Base-by-base conservation (phyloP, 1,284 basidiomycete species). In the Rhodotorula sp. region DNA sequence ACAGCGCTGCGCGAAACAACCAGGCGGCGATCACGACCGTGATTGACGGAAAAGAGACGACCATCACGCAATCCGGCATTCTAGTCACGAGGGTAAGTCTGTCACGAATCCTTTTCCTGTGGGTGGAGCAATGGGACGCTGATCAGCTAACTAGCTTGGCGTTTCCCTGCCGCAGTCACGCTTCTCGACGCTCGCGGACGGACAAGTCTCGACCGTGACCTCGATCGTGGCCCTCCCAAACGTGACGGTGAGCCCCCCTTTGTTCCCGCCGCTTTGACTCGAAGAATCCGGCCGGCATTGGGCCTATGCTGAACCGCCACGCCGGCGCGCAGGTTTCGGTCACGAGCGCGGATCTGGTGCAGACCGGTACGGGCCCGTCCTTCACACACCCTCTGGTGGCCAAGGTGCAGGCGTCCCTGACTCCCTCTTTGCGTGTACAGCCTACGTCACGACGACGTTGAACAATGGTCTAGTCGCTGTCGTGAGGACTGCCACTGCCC, bases 371-470 rank as follows among this genome's bases (percentile, higher is more conserved):
- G 59, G n/a, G 57, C 18, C 50, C 21, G 18, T 28, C 34, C 43
- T 15, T 21, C 50, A 57, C 16, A 12, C 43, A 21, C 18, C 38
- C 23, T 5, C 28, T 43, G 15, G 19, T 49, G 18, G 2, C 31
- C 16, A 8, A 34, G 15, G 16, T 10, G 18, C 34, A 47, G 26
- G 12, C 12, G 38, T 43, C 31, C 4, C 43, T 52, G 18, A 65
- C n/a, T 7, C 16, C 4, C n/a, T 18, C 14, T 18, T 5, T 3
- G 34, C 2, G 34, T 12, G 34, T 5, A 5, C 52, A 70, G 69
- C 28, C 1, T 60, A 54, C 47, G 58, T 70, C 34, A 70, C 69
- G 2, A 63, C 69, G 26, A 70, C 69, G 0, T 45, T 70, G 2
- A 60, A 57, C 8, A 52, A 62, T 28, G 69, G 66, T 2, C 16